phyloP scores from a whole-genome alignment of 83 land plant genomes.

The Diphasiastrum complanatum region DNA sequence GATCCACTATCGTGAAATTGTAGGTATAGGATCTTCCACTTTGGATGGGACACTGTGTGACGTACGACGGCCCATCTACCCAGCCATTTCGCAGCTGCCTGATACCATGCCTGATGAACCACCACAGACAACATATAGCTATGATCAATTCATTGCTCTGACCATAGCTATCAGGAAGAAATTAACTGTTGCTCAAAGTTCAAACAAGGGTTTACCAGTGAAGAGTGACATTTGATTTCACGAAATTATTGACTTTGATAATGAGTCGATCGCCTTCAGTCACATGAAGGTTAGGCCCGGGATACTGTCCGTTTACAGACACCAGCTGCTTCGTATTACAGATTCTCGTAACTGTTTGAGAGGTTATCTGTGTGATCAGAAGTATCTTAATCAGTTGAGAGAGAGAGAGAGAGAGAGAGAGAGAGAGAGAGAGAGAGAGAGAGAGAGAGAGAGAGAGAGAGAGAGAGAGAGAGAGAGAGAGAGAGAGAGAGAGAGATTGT shows the following conservation, averaged over 20 bases:
- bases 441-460: no score
- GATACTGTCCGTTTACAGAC: slow-evolving; percentile 49
- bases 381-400: no score
- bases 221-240: slow-evolving; percentile 36
- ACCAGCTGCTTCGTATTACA: slow-evolving; percentile 41
- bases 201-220: slow-evolving; percentile 46
- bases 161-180: background rate
- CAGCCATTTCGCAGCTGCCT: slow-evolving; percentile 64
- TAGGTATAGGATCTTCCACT: slow-evolving; percentile 46
- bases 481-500: no score
- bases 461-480: no score
- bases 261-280: slow-evolving; percentile 44
- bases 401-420: no score
- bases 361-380: slow-evolving; percentile 52
- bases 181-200: background rate
- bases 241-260: slow-evolving; percentile 41
- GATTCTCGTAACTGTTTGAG: slow-evolving; percentile 33
- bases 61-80: slow-evolving; percentile 64
- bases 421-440: no score
- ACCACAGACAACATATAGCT: no score
- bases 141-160: background rate
- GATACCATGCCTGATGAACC: slow-evolving; percentile 55
- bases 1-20: slow-evolving; percentile 56
- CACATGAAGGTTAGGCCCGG: slow-evolving; percentile 52
- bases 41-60: slow-evolving; percentile 63